A percentile compares a stretch with the other conserved stretches of the same genome.
Evolutionary conservation across 2,329 filamentous ascomycete species (phyloP).

Genomic region (Pezicula radicicola): DNA sequence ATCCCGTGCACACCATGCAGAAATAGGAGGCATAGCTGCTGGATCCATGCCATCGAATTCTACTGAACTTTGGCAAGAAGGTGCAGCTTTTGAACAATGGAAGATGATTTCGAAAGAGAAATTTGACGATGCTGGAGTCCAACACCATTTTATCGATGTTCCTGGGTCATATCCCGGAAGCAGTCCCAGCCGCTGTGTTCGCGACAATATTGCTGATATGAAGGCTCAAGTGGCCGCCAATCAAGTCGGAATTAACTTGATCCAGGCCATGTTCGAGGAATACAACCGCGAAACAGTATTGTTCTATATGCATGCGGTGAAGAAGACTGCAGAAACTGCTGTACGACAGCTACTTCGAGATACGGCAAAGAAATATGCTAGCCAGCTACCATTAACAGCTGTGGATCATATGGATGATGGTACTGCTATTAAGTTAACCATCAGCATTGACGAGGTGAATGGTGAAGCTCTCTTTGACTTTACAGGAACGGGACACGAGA

Average conservation of each 20-base stretch:
- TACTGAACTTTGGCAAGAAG: conserved; percentile 60
- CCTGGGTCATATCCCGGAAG: conserved; percentile 72
- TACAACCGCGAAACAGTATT: conserved; percentile 72
- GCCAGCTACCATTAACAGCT: conserved; percentile 71
- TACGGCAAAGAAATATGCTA: conserved; percentile 45
- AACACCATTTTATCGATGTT: conserved; percentile 64
- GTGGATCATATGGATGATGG: conserved; percentile 85
- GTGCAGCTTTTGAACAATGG: conserved; percentile 56
- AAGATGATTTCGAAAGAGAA: conserved; percentile 70
- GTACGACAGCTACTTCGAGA: not conserved
- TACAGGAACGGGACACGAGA: conserved; percentile 70
- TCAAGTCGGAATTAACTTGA: conserved; percentile 74
- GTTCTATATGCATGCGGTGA: conserved; percentile 74
- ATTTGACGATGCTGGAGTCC: conserved; percentile 73
- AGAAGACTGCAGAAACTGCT: not conserved
- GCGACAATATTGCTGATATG: conserved; percentile 79
- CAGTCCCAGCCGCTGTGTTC: conserved; percentile 70
- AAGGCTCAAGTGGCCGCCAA: conserved; percentile 83
- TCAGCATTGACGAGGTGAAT: conserved; percentile 69
- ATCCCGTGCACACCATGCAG: conserved; percentile 71
- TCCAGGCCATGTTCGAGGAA: conserved; percentile 67
- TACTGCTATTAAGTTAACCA: conserved; percentile 66
- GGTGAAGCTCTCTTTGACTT: conserved; percentile 77
- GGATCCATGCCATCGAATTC: conserved; percentile 79
- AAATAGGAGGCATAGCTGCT: conserved; percentile 78